Evolutionary conservation across 305 asterid species (phyloP), one percentile per base, ranked within the genome.

Genomic region (Solanum aculeatissimum): DNA sequence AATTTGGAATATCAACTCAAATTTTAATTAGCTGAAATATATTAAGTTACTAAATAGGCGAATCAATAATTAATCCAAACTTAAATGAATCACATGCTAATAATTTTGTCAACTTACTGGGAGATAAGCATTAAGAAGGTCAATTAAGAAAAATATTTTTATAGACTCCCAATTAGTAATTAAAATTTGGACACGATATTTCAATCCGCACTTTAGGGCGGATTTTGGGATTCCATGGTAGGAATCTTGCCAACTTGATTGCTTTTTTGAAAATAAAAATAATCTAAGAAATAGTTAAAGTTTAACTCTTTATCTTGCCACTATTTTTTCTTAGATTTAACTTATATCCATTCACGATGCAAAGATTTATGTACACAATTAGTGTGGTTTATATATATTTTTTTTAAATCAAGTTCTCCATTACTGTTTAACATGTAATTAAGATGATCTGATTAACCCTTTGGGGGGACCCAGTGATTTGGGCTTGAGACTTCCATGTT

Each of bases 201-300:
- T 40, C 18, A 60, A 66, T 78, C 89, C 85, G 91, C 84, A 78
- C 74, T 87, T 86, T 47, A 71, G 87, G 91, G 87, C 77, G 63
- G 86, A 53, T 87, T 87, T 85, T 86, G 71, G 79, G 91, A 88
- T 83, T 88, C 89, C 88, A 80, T 40, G 45, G 83, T 85, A 81
- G 81, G 85, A 87, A 91, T 86, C 88, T 90, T 86, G 84, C 79
- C 69, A 35, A 35, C 23, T 69, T 69, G 27, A 16, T 63, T 25
- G 78, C 1, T 23, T n/a, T 42, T 42, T 11, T 1, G 5, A 57
- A 10, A 9, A 57, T 1, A 57, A 58, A 9, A 18, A n/a, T n/a
- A n/a, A 35, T 35, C 40, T 35, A 35, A 4, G 40, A 32, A 32
- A 32, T 32, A 7, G 40, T 4, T 35, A 35, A 35, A 35, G 40